These are phyloP conservation scores for Juglanconis oblonga DNA, from an alignment of 2,329 filamentous ascomycete species.

Conservation along the genomic window DNA sequence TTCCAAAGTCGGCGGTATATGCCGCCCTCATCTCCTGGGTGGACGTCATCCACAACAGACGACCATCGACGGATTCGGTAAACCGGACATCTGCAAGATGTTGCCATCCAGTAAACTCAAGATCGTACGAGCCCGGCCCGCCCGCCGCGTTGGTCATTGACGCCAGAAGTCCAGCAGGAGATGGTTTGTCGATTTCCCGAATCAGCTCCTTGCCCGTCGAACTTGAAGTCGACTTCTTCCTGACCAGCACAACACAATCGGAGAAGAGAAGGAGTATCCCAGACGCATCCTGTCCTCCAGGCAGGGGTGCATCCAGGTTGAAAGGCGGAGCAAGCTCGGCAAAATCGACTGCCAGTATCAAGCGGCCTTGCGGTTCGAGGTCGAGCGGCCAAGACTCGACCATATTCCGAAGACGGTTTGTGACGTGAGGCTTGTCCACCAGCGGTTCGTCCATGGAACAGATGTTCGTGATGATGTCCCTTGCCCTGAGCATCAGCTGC, in stretches of 20 bases:
- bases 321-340: conserved; percentile 75
- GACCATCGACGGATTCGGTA: conserved; percentile 65
- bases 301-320: conserved; percentile 34
- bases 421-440: conserved; percentile 69
- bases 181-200: conserved; percentile 81
- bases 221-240: conserved; percentile 62
- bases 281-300: conserved; percentile 44
- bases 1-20: conserved; percentile 45
- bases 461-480: conserved; percentile 93
- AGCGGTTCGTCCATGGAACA: conserved; percentile 80
- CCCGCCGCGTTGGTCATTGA: conserved; percentile 63
- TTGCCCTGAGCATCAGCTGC: conserved; percentile 77
- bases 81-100: conserved; percentile 68
- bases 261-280: conserved; percentile 83
- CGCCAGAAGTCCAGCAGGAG: conserved; percentile 58
- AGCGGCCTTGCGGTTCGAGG: conserved; percentile 70
- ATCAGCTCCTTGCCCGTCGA: conserved; percentile 74
- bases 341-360: conserved; percentile 80
- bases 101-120: conserved; percentile 73
- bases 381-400: conserved; percentile 74
- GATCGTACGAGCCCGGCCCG: conserved; percentile 62
- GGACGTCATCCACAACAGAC: conserved; percentile 66
- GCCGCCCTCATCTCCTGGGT: conserved; percentile 58
- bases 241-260: conserved; percentile 74
- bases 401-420: conserved; percentile 71